Evolutionary conservation across 2,329 filamentous ascomycete genomes (phyloP), one percentile per base, ranked within the genome.

Genomic region (Ceratocystis destructans): DNA sequence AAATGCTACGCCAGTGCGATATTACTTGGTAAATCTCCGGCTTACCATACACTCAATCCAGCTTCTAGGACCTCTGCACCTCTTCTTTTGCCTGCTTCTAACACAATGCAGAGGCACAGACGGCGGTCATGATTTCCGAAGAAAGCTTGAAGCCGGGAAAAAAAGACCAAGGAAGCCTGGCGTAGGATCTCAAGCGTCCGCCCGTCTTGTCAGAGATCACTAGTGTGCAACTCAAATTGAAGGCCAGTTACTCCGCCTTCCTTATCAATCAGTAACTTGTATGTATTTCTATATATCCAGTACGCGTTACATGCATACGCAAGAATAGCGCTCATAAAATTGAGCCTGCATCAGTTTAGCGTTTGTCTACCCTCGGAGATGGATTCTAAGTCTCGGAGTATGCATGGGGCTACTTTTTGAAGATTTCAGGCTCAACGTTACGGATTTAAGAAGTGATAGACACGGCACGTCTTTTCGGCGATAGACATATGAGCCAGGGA

Each of bases 151-250:
- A 31, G 28, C 12, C 28, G 55, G 28, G 8, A 28, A 53, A 53
- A 59, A 37, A 37, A 12, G 28, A 28, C 55, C 28, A 59, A 59
- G 55, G 55, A 37, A 59, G 55, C 55, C 28, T 37, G 31, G n/a
- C 55, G 22, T 59, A n/a, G 17, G 33, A 33, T 59, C 55, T 28
- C 33, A 59, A 20, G 31, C 28, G 55, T 59, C 22, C 28, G 55
- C 28, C 55, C 55, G 55, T 33, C 55, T 59, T 59, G 55, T 59
- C 55, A 59, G 15, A 59, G 31, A n/a, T 15, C 55, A 3, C 28
- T 59, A 59, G 55, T n/a, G 55, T 59, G 55, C 25, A 59, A 59
- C 55, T 59, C 55, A 59, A 57, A 59, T 33, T 59, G 28, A 59
- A 37, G 55, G 12, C 55, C n/a, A 20, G 5, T 17, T 33, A 59